Evolutionary conservation across 2,329 filamentous ascomycete genomes (phyloP).

Genomic region (Malbranchea cinnamomea): DNA sequence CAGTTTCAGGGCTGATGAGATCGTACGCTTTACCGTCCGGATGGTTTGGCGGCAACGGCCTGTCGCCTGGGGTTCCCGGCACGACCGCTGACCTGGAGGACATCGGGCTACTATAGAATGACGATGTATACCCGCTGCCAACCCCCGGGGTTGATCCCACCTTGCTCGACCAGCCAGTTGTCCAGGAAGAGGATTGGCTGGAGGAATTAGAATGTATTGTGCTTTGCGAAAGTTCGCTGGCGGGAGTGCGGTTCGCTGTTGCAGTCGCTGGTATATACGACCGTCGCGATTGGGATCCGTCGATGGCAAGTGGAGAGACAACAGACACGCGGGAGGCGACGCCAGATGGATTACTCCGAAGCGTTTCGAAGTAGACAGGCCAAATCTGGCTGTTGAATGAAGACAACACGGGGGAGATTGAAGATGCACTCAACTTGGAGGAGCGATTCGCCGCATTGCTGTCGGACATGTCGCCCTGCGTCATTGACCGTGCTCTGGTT

Average conservation of each 20-base stretch:
- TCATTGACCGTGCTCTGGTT: too few species aligned
- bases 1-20: constrained; percentile 13
- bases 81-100: constrained; percentile 4
- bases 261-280: constrained; percentile 6
- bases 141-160: constrained; percentile 1
- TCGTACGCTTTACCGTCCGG: constrained; percentile 9
- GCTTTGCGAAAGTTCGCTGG: constrained; percentile 1
- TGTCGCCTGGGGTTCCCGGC: neutral
- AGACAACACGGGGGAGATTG: constrained; percentile 4
- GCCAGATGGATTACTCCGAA: constrained; percentile 1
- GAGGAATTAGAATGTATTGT: constrained; percentile 3
- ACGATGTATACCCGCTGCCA: too few species aligned
- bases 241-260: neutral
- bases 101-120: neutral
- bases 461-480: too few species aligned
- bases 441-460: neutral
- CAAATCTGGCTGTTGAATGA: neutral
- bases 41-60: neutral
- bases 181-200: neutral
- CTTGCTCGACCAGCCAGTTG: constrained; percentile 1
- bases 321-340: constrained; percentile 9
- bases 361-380: neutral
- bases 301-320: constrained; percentile 12
- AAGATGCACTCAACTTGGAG: constrained; percentile 1
- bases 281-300: constrained; percentile 12